Evolutionary conservation across 2,329 filamentous ascomycete genomes (phyloP).

Genomic region (Mariannaea elegans): DNA sequence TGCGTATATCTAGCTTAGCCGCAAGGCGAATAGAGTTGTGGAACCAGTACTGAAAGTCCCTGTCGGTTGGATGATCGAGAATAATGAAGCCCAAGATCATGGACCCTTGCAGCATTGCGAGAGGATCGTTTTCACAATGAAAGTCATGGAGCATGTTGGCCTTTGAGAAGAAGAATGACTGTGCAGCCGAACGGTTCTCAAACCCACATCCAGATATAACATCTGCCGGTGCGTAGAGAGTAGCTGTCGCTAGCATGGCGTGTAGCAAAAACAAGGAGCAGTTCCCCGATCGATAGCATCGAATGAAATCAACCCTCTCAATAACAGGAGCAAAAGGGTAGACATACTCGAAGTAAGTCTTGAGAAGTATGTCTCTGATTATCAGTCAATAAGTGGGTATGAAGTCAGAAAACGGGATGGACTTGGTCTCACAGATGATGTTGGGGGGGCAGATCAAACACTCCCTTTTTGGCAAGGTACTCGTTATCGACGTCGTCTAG

Average conservation of each 20-base stretch:
- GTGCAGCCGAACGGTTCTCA: constrained; percentile 12
- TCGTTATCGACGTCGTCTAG: constrained; percentile 24
- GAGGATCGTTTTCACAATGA: constrained; percentile 7
- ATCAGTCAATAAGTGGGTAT: background rate
- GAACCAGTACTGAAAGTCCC: constrained; percentile 33
- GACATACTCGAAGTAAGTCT: constrained; percentile 26
- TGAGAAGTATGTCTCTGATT: constrained; percentile 19
- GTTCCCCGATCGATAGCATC: constrained; percentile 8
- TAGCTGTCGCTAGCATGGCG: constrained; percentile 2
- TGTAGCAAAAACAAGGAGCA: constrained; percentile 25
- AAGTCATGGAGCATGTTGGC: constrained; percentile 32
- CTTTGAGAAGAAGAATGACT: constrained; percentile 26
- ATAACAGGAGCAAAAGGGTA: constrained; percentile 25
- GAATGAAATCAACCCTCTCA: constrained; percentile 17
- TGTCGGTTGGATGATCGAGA: constrained; percentile 23
- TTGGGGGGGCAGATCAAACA: constrained; percentile 24
- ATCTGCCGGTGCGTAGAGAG: constrained; percentile 11
- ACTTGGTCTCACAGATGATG: constrained; percentile 9
- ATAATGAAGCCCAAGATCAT: constrained; percentile 21
- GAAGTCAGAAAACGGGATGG: background rate
- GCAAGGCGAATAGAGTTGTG: constrained; percentile 27
- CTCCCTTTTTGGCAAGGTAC: constrained; percentile 28
- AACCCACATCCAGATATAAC: constrained; percentile 24
- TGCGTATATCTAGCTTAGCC: constrained; percentile 10
- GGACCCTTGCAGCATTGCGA: constrained; percentile 25